Conservation (phyloP, 176 grass and related monocot genomes). For the Oryza rufipogon region DNA sequence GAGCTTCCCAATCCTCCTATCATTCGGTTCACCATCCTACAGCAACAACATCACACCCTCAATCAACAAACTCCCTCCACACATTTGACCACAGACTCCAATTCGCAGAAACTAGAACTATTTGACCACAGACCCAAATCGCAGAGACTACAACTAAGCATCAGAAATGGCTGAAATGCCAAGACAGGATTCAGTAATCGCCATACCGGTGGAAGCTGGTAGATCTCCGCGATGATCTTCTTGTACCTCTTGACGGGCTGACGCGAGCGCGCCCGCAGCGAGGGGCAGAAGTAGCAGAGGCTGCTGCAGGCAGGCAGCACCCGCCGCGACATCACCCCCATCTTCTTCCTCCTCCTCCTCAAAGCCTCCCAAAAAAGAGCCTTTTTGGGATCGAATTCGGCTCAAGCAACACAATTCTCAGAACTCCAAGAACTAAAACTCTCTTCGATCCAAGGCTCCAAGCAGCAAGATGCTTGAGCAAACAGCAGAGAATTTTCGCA, state of each 20-base stretch:
- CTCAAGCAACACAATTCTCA: neutral
- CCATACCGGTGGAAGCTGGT: conserved; percentile 66
- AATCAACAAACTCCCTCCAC: conserved; percentile 1
- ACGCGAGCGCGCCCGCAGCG: conserved; percentile 72
- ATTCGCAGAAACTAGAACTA: neutral
- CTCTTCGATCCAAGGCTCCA: conserved; percentile 18
- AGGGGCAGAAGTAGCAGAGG: conserved; percentile 92
- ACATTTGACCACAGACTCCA: neutral
- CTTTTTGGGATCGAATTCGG: neutral
- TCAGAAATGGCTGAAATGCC: neutral
- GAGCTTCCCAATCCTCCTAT: conserved; percentile 86
- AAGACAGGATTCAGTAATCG: conserved; percentile 30
- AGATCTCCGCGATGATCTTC: conserved; percentile 79
- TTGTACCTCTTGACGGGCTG: conserved; percentile 96
- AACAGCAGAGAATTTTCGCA: neutral
- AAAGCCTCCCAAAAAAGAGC: conserved; percentile 2
- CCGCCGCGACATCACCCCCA: conserved; percentile 87
- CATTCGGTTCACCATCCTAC: conserved; percentile 90
- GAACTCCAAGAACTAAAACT: conserved; percentile 3
- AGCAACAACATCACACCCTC: conserved; percentile 16
- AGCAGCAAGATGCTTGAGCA: conserved; percentile 2
- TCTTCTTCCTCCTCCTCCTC: conserved; percentile 17
- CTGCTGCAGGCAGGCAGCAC: conserved; percentile 85
- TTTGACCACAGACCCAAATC: too few relatives aligned
- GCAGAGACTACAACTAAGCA: neutral